Evolutionary conservation across 192 early-diverging fungal species (phyloP).

Genomic region (Coemansia sp.): DNA sequence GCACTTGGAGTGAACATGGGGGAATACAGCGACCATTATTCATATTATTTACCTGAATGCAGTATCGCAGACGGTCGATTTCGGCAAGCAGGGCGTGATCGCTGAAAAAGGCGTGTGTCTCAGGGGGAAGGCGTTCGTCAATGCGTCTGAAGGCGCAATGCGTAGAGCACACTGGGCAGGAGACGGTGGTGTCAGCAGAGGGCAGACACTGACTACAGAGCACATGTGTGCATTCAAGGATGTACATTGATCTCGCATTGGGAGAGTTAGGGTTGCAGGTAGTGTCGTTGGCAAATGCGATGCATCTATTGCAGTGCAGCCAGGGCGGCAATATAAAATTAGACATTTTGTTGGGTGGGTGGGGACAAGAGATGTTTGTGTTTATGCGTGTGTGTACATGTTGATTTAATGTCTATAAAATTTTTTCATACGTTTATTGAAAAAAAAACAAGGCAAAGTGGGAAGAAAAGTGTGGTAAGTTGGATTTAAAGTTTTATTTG

Average conservation of each 20-base stretch:
- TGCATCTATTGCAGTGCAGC: conserved; percentile 47
- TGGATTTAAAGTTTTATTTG: no score
- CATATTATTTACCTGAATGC: conserved; percentile 23
- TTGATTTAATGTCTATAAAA: not conserved
- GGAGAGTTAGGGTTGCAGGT: not conserved
- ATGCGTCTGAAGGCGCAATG: conserved; percentile 30
- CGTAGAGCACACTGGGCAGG: conserved; percentile 29
- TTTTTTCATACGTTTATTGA: not conserved
- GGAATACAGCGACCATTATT: not conserved
- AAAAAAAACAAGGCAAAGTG: not conserved
- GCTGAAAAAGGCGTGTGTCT: conserved; percentile 28
- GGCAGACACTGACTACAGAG: conserved; percentile 22
- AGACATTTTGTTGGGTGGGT: conserved; percentile 1
- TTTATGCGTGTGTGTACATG: not conserved
- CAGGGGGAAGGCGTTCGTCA: conserved; percentile 10
- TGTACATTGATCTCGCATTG: conserved; percentile 7
- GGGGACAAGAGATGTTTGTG: no score
- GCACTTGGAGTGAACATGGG: no score
- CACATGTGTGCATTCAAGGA: conserved; percentile 41
- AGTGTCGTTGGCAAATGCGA: conserved; percentile 17
- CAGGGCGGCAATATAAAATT: conserved; percentile 14
- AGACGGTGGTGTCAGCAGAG: not conserved
- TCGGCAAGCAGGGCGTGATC: conserved; percentile 20
- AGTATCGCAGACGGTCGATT: conserved; percentile 36
- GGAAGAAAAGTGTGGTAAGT: no score